These are phyloP conservation scores for Soucietia sequanensis DNA, from an alignment of 805 yeast genomes.

Conservation along the genomic window DNA sequence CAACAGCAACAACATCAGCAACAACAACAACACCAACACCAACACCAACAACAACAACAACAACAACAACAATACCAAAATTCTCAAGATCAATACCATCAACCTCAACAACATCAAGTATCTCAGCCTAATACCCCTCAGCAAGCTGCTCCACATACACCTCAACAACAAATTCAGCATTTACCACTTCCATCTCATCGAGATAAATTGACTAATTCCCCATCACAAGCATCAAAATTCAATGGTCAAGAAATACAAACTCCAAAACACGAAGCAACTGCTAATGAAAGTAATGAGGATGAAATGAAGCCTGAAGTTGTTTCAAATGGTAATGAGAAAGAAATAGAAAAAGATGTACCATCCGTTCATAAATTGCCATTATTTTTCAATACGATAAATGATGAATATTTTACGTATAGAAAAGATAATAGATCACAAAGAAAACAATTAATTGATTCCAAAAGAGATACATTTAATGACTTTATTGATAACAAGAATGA, in stretches of 20 bases:
- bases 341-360: background rate
- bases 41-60: too few species aligned
- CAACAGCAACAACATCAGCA: too few species aligned
- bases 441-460: background rate
- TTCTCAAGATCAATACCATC: too few species aligned
- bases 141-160: too few species aligned
- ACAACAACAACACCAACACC: too few species aligned
- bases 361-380: background rate
- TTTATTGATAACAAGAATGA: background rate
- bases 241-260: too few species aligned
- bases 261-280: background rate
- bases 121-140: too few species aligned
- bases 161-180: background rate
- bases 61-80: too few species aligned
- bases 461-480: background rate
- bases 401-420: background rate
- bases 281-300: conserved; percentile 1
- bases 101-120: too few species aligned
- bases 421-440: background rate
- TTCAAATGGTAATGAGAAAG: background rate
- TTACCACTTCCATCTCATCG: conserved; percentile 1
- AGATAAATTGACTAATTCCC: background rate
- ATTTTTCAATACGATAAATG: background rate
- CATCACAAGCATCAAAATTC: too few species aligned
- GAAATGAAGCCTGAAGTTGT: background rate